Evolutionary conservation across 768 basidiomycete species (phyloP), one percentile per base, ranked within the genome.

Genomic region (Lactarius hengduanensis): DNA sequence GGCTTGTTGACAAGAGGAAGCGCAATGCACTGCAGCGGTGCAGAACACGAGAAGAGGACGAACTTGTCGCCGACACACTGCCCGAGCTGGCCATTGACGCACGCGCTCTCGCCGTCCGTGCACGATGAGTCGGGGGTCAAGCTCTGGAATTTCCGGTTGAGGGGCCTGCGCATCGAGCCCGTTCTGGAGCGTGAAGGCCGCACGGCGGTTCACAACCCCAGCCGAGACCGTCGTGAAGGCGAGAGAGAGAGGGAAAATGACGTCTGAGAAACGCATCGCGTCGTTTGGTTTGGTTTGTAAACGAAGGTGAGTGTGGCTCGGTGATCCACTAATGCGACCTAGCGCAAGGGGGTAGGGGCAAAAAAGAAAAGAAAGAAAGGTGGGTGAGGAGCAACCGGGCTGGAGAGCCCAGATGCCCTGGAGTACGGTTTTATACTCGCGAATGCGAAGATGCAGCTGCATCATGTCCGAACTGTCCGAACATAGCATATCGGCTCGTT

Each of bases 41-140:
- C 59, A 1, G 62, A 47, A 45, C 74, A 74, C 2, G 69, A 38
- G 1, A 62, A 45, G 22, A 67, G 30, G 20, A 13, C 64, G 59
- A 75, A 72, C 54, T 71, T 63, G 30, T 64, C 65, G 55, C 41
- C 41, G 41, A 40, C 68, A 61, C 76, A 78, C 18, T 67, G 62
- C 10, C 69, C 73, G 53, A 73, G 61, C 28, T 61, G 40, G 50
- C 62, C 67, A 8, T 59, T 1, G 18, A 72, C 56, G 66, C 66
- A 69, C 26, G 65, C 64, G 22, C 63, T 28, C 63, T 73, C 70
- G 74, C 79, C 80, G 71, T 54, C 74, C 70, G 47, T 80, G 72
- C 68, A 80, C 55, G 71, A 70, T 71, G 63, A 78, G 74, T 58
- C 76, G 9, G 69, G n/a, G 11, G 66, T 59, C n/a, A 73, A 57